Evolutionary conservation across 306 rosid species (phyloP).

Genomic region (Biancaea sappan): DNA sequence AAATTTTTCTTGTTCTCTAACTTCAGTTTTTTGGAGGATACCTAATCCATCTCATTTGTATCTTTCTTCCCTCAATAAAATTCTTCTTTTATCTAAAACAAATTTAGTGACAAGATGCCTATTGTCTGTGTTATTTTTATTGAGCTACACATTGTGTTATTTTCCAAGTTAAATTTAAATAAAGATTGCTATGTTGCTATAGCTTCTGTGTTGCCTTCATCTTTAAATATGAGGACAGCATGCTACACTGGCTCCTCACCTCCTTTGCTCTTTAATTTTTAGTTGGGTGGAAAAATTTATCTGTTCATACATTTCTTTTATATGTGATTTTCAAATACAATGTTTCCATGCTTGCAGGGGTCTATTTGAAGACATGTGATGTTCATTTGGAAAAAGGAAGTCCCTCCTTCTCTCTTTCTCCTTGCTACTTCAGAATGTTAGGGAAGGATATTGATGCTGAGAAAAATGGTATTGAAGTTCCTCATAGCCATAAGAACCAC

Average conservation of each 20-base stretch:
- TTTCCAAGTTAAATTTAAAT: not conserved
- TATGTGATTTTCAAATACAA: constrained; percentile 34
- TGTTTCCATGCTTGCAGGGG: constrained; percentile 64
- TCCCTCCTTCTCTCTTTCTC: constrained; percentile 68
- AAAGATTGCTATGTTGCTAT: constrained; percentile 14
- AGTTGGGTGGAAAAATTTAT: constrained; percentile 22
- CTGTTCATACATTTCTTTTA: constrained; percentile 23
- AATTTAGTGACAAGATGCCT: not conserved
- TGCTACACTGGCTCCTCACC: not conserved
- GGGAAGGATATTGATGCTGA: constrained; percentile 52
- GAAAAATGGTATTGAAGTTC: constrained; percentile 61
- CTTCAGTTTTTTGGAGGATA: not conserved
- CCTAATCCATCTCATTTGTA: not conserved
- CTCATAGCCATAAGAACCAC: constrained; percentile 39
- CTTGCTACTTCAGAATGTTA: constrained; percentile 64
- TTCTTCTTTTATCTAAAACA: not conserved
- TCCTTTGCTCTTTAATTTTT: constrained; percentile 4
- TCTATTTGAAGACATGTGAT: constrained; percentile 64
- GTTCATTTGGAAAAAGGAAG: constrained; percentile 48
- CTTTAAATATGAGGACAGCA: constrained; percentile 4
- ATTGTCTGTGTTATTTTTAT: not conserved
- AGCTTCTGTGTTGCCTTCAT: constrained; percentile 26
- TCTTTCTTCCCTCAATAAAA: not conserved
- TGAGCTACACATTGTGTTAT: constrained; percentile 6
- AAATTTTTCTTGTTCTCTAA: not conserved